These are phyloP conservation scores for Phialemoniopsis sp. DNA, from an alignment of 2,329 filamentous ascomycete genomes.

Conservation along the genomic window DNA sequence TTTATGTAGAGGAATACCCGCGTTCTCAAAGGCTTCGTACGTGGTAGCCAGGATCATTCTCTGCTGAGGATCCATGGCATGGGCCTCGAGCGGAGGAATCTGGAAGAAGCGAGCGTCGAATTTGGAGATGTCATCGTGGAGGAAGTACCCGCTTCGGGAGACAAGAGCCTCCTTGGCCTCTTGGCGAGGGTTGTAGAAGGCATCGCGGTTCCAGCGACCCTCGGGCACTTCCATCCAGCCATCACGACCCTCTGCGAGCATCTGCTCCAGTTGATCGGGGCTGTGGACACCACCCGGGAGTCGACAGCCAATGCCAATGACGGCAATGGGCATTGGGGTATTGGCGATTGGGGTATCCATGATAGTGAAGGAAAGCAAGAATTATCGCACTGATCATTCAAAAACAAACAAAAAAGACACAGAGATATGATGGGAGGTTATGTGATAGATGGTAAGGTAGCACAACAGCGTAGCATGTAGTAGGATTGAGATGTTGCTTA, in stretches of 20 bases:
- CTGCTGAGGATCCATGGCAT: conserved; percentile 63
- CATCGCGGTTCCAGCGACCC: conserved; percentile 21
- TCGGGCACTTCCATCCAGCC: conserved; percentile 17
- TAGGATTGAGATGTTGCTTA: too few relatives aligned
- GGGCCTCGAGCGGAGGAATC: conserved; percentile 63
- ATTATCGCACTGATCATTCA: too few relatives aligned
- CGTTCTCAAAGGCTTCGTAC: conserved; percentile 63
- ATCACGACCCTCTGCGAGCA: conserved; percentile 18
- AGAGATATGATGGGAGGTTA: too few relatives aligned
- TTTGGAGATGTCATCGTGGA: conserved; percentile 37
- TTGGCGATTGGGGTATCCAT: too few relatives aligned
- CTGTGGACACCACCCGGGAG: conserved; percentile 19
- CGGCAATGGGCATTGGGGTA: conserved; percentile 17
- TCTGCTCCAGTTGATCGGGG: conserved; percentile 18
- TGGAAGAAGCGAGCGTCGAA: conserved; percentile 67
- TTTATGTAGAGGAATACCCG: conserved; percentile 35
- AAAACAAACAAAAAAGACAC: too few relatives aligned
- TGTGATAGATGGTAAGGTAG: too few relatives aligned
- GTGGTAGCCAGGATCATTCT: conserved; percentile 57
- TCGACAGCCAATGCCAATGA: conserved; percentile 17
- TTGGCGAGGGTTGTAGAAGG: conserved; percentile 19
- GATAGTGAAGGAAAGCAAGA: too few relatives aligned
- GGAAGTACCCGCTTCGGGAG: conserved; percentile 31
- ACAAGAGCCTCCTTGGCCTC: conserved; percentile 7
- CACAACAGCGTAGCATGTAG: too few relatives aligned